Conservation (phyloP, 2,329 filamentous ascomycete species). For the Alternaria gansuensis region DNA sequence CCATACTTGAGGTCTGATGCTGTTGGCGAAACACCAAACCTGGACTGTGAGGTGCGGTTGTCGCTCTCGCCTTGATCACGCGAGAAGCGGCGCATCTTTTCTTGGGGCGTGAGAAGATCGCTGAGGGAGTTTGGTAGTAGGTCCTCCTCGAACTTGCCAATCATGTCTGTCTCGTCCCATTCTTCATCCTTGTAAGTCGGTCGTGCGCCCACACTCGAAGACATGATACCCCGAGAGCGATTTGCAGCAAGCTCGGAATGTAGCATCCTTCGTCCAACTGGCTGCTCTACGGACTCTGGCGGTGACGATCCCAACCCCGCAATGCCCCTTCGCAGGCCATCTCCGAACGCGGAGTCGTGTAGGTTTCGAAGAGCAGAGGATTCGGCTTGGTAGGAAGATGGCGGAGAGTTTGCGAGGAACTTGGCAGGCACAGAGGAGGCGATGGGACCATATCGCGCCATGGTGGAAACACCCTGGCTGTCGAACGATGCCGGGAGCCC, state of each 20-base stretch:
- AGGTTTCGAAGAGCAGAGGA: conserved; percentile 69
- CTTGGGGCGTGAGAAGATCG: conserved; percentile 69
- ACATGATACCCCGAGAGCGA: conserved; percentile 64
- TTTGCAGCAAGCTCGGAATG: conserved; percentile 70
- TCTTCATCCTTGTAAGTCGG: conserved; percentile 60
- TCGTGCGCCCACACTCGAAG: conserved; percentile 65
- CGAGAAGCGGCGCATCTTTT: conserved; percentile 67
- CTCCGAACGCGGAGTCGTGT: conserved; percentile 73
- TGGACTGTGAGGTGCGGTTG: conserved; percentile 56
- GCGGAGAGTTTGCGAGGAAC: conserved; percentile 86
- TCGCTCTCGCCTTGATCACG: conserved; percentile 65
- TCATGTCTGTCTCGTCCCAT: conserved; percentile 57
- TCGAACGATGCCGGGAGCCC: conserved; percentile 95
- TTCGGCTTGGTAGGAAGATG: conserved; percentile 69
- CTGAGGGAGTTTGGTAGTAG: conserved; percentile 77
- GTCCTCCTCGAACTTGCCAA: conserved; percentile 87
- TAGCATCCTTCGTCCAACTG: conserved; percentile 65
- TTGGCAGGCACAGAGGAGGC: conserved; percentile 92
- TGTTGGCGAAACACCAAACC: conserved; percentile 59
- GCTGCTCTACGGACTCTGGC: conserved; percentile 71
- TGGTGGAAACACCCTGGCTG: conserved; percentile 92
- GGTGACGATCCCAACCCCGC: conserved; percentile 61
- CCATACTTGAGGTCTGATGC: conserved; percentile 56
- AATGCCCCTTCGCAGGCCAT: conserved; percentile 67
- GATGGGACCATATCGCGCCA: conserved; percentile 87